Evolutionary conservation across 257 asterid genomes (phyloP).

Genomic region (Solanum gracilifrons): DNA sequence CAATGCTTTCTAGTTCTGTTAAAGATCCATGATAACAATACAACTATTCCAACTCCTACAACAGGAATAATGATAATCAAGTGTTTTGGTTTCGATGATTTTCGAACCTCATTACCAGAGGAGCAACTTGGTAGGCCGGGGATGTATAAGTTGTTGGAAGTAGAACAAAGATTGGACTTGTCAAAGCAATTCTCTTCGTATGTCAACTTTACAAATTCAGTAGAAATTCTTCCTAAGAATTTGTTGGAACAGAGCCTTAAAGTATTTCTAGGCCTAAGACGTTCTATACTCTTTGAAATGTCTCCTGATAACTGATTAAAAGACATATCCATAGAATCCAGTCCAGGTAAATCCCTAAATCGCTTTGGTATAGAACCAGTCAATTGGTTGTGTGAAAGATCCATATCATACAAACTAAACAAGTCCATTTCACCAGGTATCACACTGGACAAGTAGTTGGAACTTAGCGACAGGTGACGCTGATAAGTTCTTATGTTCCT

Average conservation of each 20-base stretch:
- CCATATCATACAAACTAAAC: neutral
- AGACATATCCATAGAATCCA: slow-evolving; percentile 21
- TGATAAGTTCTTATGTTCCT: too few species aligned
- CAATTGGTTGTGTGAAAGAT: slow-evolving; percentile 20
- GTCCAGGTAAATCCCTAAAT: neutral
- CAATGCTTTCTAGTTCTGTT: slow-evolving; percentile 29
- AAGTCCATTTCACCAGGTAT: slow-evolving; percentile 6
- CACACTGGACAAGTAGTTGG: slow-evolving; percentile 17
- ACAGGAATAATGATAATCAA: neutral
- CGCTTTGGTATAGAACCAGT: slow-evolving; percentile 11
- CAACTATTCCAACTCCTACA: neutral
- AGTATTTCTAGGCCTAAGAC: neutral
- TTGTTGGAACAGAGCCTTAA: slow-evolving; percentile 15
- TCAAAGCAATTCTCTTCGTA: slow-evolving; percentile 15
- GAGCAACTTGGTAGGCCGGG: neutral
- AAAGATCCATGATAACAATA: slow-evolving; percentile 4
- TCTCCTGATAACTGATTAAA: slow-evolving; percentile 19
- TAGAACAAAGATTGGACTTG: slow-evolving; percentile 10
- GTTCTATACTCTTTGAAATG: neutral
- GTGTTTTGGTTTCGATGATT: neutral
- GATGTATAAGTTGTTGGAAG: neutral
- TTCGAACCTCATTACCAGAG: neutral
- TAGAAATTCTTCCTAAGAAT: slow-evolving; percentile 13
- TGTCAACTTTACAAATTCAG: slow-evolving; percentile 6
- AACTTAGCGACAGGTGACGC: neutral